These are phyloP conservation scores for Monilinia aucupariae DNA, from an alignment of 2,329 filamentous ascomycete species.

Conservation along the genomic window DNA sequence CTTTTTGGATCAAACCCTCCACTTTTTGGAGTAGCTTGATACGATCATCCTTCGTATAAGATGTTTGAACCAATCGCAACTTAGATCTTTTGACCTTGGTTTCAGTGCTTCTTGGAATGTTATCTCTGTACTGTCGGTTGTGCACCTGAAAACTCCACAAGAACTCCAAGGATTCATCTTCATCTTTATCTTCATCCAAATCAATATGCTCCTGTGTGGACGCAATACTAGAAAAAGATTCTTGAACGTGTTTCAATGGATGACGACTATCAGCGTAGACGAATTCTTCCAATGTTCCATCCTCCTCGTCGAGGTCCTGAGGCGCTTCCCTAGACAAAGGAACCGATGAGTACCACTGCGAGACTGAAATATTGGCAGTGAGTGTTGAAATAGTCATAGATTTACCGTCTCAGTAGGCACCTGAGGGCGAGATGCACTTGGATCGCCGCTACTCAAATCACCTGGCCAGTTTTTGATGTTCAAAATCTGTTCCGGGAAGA, in stretches of 20 bases:
- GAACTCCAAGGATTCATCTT: neutral
- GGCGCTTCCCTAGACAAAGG: neutral
- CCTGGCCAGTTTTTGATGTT: constrained; percentile 12
- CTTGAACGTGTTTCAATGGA: neutral
- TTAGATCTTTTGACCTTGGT: neutral
- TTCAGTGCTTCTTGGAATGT: neutral
- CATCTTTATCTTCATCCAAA: too few relatives aligned
- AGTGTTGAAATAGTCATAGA: neutral
- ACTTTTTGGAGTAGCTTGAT: neutral
- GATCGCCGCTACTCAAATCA: neutral
- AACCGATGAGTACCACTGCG: neutral
- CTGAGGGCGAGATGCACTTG: neutral
- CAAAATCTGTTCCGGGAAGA: neutral
- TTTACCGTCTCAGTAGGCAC: constrained; percentile 4
- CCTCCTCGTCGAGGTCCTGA: neutral
- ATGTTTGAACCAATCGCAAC: neutral
- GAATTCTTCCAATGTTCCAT: neutral
- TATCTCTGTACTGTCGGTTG: neutral
- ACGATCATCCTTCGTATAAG: constrained; percentile 2
- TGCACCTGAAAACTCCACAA: constrained; percentile 2
- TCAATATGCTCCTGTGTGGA: neutral
- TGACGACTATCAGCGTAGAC: neutral
- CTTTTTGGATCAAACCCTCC: neutral
- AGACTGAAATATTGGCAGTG: neutral
- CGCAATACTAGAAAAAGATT: neutral